Percentiles rank a stretch among this genome's conserved stretches.
Evolutionary conservation across 2,329 filamentous ascomycete species (phyloP).

Genomic region (Paramyrothecium roridum): DNA sequence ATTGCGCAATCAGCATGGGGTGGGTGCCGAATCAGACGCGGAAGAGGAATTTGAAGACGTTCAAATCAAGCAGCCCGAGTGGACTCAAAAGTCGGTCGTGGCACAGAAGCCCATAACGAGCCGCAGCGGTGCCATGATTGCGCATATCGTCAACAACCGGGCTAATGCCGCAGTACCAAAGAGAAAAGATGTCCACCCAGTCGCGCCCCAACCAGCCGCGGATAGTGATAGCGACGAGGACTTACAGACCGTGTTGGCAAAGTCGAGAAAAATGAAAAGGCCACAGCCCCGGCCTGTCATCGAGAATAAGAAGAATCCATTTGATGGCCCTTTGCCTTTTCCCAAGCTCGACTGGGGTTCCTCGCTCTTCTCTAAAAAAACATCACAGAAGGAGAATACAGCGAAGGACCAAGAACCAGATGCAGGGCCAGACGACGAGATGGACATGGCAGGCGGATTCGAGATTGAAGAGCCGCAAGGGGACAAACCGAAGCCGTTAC

Average conservation of each 20-base stretch:
- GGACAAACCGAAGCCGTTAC: constrained; percentile 56
- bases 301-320: constrained; percentile 58
- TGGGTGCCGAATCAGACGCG: constrained; percentile 31
- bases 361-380: constrained; percentile 49
- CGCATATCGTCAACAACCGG: constrained; percentile 71
- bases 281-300: constrained; percentile 31
- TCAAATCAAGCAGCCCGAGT: constrained; percentile 42
- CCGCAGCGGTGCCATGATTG: constrained; percentile 60
- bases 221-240: constrained; percentile 78
- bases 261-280: constrained; percentile 61
- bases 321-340: constrained; percentile 84
- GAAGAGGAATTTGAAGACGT: constrained; percentile 49
- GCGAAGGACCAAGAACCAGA: constrained; percentile 8
- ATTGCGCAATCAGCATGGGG: constrained; percentile 59
- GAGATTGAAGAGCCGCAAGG: constrained; percentile 44
- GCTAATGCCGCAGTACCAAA: constrained; percentile 59
- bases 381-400: constrained; percentile 12
- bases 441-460: constrained; percentile 63
- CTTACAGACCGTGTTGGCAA: constrained; percentile 70
- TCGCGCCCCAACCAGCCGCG: not conserved
- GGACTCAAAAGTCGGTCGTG: constrained; percentile 52
- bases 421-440: constrained; percentile 16
- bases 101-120: constrained; percentile 38
- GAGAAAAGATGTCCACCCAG: constrained; percentile 14
- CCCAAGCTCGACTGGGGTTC: constrained; percentile 76